Conservation (phyloP, 305 asterid species). For the Fraxinus greggii region DNA sequence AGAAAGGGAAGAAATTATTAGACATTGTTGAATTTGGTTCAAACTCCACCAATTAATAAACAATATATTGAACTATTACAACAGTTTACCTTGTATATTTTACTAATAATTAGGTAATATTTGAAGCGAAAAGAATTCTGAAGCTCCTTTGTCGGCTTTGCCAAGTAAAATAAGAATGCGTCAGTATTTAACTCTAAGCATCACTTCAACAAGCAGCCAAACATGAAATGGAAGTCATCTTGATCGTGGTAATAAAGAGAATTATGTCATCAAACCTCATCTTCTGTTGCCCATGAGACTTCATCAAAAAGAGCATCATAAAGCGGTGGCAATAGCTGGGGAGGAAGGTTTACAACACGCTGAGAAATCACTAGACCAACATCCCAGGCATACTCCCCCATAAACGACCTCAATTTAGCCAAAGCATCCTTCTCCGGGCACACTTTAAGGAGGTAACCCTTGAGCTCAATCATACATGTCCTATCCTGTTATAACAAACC, state of each 20-base stretch:
- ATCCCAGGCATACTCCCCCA: slow-evolving; percentile 43
- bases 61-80: background rate
- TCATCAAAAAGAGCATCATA: slow-evolving; percentile 85
- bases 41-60: background rate
- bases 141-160: slow-evolving; percentile 77
- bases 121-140: slow-evolving; percentile 64
- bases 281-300: slow-evolving; percentile 89
- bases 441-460: slow-evolving; percentile 57
- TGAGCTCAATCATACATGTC: slow-evolving; percentile 58
- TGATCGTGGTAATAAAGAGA: slow-evolving; percentile 1
- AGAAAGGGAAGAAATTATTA: slow-evolving; percentile 13
- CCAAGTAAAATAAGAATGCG: slow-evolving; percentile 30
- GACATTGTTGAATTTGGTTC: background rate
- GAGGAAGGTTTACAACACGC: slow-evolving; percentile 85
- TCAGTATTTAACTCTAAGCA: slow-evolving; percentile 17
- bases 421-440: slow-evolving; percentile 45
- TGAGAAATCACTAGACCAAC: slow-evolving; percentile 83
- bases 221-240: slow-evolving; percentile 1
- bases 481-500: slow-evolving; percentile 42
- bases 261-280: slow-evolving; percentile 60
- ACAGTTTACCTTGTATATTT: slow-evolving; percentile 68
- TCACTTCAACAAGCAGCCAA: slow-evolving; percentile 3
- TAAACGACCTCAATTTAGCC: slow-evolving; percentile 43
- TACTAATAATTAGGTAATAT: slow-evolving; percentile 64
- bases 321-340: slow-evolving; percentile 89